These are phyloP conservation scores for Candida incommunis DNA, from an alignment of 805 yeast species.

Conservation along the genomic window DNA sequence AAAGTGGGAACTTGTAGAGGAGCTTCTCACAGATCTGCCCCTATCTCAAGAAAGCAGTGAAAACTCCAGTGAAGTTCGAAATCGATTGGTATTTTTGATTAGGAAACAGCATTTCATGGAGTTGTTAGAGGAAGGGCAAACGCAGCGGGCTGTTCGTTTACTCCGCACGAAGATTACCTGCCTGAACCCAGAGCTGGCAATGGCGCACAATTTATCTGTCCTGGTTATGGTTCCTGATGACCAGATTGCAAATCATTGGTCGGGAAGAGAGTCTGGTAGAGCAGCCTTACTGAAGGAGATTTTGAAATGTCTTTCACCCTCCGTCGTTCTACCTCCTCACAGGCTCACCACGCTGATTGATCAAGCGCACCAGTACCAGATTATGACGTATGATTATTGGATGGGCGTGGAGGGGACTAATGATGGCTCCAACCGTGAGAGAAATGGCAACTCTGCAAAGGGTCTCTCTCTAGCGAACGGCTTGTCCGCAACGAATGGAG, in stretches of 20 bases:
- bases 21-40: conserved; percentile 14
- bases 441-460: neutral
- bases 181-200: conserved; percentile 15
- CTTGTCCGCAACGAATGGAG: neutral
- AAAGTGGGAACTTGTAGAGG: conserved; percentile 26
- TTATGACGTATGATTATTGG: conserved; percentile 19
- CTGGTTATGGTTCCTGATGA: conserved; percentile 19
- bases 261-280: conserved; percentile 9
- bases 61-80: conserved; percentile 8
- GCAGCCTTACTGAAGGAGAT: conserved; percentile 27
- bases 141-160: conserved; percentile 23
- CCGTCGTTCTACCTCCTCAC: conserved; percentile 37
- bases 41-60: conserved; percentile 3
- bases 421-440: neutral
- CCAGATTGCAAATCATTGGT: conserved; percentile 17
- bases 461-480: neutral
- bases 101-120: conserved; percentile 24
- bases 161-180: conserved; percentile 25
- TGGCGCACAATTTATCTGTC: conserved; percentile 16
- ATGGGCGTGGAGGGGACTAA: conserved; percentile 2
- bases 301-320: conserved; percentile 34
- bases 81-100: conserved; percentile 18
- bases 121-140: conserved; percentile 17
- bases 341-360: conserved; percentile 35
- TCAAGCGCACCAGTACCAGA: conserved; percentile 38